Base-by-base conservation (phyloP, 2,329 filamentous ascomycete genomes). In the Clathrospora elynae region DNA sequence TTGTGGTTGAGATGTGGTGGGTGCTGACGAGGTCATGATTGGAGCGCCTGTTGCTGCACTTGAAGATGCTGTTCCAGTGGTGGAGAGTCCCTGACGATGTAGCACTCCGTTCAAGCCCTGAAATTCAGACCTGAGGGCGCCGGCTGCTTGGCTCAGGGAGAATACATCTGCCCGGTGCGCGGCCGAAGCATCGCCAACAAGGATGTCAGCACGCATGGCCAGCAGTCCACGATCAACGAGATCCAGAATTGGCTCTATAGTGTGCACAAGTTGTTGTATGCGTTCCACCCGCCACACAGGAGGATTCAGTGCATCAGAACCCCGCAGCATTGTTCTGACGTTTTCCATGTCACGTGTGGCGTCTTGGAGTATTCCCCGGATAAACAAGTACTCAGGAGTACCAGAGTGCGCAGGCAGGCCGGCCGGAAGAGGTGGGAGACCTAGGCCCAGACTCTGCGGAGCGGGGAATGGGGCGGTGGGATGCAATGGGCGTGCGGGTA, bases 271-370 rank as follows among this genome's bases (percentile, higher is more conserved):
- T n/a, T 51, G 53, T 22, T 57, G 57, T 10, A 66, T 57, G 6
- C 56, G 60, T 4, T 61, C 57, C 2, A 63, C 41, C 2, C 66
- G 62, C 64, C 62, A 68, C n/a, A 40, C 32, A 1, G 64, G 63
- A 11, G 59, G 46, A 24, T 14, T 40, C 7, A 40, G 5, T 3
- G 39, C 37, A 13, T 11, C 26, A 6, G 46, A 35, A 8, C 42
- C 23, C 14, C 59, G 56, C 10, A 67, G 36, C 28, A 68, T 25
- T 1, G 50, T 34, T 9, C 61, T 57, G 4, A 63, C 53, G 35
- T 67, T 68, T 5, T 66, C 62, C 54, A 69, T 59, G 38, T 68
- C 64, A 13, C 57, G 60, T 18, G 59, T 55, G 14, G 63, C 62
- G 6, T 47, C 42, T n/a, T 61, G 55, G 20, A 70, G 43, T 4